Evolutionary conservation across 352 stramenopile genomes (phyloP).

Genomic region (Pythium folliculosum): DNA sequence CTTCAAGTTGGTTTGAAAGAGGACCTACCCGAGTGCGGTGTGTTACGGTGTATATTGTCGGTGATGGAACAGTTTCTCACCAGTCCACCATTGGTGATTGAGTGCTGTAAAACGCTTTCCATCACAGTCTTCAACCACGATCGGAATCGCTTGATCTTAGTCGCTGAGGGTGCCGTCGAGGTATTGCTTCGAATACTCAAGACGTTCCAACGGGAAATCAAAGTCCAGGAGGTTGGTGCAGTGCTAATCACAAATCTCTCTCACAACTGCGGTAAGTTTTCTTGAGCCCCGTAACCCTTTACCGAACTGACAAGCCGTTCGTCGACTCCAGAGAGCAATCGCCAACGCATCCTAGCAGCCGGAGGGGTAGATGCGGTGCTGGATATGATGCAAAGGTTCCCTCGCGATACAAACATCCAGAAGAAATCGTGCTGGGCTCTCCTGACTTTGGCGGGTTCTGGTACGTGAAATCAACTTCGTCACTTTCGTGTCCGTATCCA

Average conservation of each 20-base stretch:
- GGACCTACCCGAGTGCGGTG: conserved; percentile 69
- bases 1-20: conserved; percentile 59
- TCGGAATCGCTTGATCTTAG: conserved; percentile 71
- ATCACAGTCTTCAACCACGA: conserved; percentile 74
- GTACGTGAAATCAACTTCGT: conserved; percentile 26
- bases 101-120: conserved; percentile 78
- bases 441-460: conserved; percentile 76
- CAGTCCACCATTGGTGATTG: conserved; percentile 68
- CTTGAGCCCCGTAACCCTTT: neutral
- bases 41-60: conserved; percentile 54
- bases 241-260: conserved; percentile 86
- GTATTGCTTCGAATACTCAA: conserved; percentile 65
- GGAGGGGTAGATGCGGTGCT: conserved; percentile 83
- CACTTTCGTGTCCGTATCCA: neutral
- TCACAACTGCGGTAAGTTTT: conserved; percentile 63
- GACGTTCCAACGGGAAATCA: conserved; percentile 48
- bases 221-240: conserved; percentile 75
- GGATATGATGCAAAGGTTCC: conserved; percentile 83
- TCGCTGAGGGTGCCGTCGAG: conserved; percentile 68
- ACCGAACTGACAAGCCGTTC: conserved; percentile 18
- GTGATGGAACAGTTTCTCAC: conserved; percentile 62
- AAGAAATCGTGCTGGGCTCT: conserved; percentile 84
- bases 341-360: conserved; percentile 64
- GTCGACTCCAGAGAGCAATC: conserved; percentile 74
- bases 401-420: conserved; percentile 67